Base-by-base conservation (phyloP, 129 eudicot genomes). In the Helichrysum umbraculigerum region DNA sequence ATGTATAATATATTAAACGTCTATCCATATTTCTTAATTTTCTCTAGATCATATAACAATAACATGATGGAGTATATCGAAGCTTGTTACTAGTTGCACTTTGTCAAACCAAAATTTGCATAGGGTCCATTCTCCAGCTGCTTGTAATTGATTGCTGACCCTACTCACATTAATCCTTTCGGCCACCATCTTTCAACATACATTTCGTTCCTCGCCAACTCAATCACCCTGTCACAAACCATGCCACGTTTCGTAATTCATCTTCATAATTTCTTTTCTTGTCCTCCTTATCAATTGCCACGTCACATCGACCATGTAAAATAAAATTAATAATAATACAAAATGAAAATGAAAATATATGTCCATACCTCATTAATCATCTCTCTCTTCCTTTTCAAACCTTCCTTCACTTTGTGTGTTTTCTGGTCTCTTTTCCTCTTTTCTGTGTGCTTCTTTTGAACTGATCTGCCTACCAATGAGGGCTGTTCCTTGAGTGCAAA, bases 401-500 rank as follows among this genome's bases (percentile, higher is more conserved):
- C 82, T 30, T 80, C 88, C 69, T 59, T 85, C 37, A 83, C 84
- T 81, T 79, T 87, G 28, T 37, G 44, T 30, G 65, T 80, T 33
- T 76, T 68, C 37, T 83, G 85, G 33, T 93, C 90, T 61, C 90
- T 83, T 81, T 85, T 91, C 90, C 96, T 89, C 82, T 91, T 91
- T 72, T 84, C 83, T 3, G 84, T 22, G 19, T 87, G 90, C 73
- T 86, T 91, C 84, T 85, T 91, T 66, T 87, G 96, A 39, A 89
- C 78, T 6, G 97, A 91, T 80, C 78, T 82, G 51, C 90, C 96
- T 3, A 95, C 92, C 77, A 95, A 71, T 1, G 99, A 89, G 0
- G 99, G 99, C 71, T 95, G 99, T 54, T 95, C 99, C 75, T 89
- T 95, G 47, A 95, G 81, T 15, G 89, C 99, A 84, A 95, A 95